Conservation (phyloP, 2,329 filamentous ascomycete species). For the Penicillium sp. region DNA sequence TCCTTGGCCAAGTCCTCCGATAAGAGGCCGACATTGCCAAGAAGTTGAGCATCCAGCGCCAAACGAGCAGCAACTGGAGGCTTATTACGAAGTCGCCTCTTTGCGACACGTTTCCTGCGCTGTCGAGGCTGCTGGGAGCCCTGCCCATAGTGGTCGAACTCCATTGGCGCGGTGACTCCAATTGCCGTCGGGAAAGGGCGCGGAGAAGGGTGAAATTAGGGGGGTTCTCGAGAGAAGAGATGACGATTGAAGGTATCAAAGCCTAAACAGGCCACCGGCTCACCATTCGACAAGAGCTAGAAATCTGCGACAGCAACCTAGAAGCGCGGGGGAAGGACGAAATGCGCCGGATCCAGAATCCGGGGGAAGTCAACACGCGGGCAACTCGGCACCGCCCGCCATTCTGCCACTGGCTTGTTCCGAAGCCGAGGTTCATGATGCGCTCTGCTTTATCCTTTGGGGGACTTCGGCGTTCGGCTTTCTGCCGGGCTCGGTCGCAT, state of each 20-base stretch:
- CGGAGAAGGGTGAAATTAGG: neutral
- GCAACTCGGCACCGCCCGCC: constrained; percentile 33
- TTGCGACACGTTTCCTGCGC: constrained; percentile 49
- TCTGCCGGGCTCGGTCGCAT: neutral
- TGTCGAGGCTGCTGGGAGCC: constrained; percentile 52
- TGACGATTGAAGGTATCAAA: neutral
- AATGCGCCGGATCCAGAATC: constrained; percentile 30
- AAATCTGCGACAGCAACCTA: neutral
- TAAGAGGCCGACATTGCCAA: constrained; percentile 80
- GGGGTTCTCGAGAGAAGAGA: neutral
- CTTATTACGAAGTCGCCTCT: constrained; percentile 59
- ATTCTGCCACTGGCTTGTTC: constrained; percentile 31
- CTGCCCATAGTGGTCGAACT: constrained; percentile 42
- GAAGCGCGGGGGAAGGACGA: constrained; percentile 13
- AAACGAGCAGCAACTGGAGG: constrained; percentile 76
- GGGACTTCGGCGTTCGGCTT: constrained; percentile 1
- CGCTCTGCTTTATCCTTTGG: neutral
- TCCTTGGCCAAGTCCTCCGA: constrained; percentile 84
- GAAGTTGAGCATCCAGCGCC: constrained; percentile 80
- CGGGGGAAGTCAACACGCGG: constrained; percentile 31
- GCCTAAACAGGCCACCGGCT: neutral
- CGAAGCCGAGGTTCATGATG: constrained; percentile 39
- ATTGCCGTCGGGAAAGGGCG: constrained; percentile 26
- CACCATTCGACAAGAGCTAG: constrained; percentile 9
- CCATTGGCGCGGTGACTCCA: constrained; percentile 39